Evolutionary conservation across 169 alveolate species (phyloP).

Genomic region (Plasmodium adleri): DNA sequence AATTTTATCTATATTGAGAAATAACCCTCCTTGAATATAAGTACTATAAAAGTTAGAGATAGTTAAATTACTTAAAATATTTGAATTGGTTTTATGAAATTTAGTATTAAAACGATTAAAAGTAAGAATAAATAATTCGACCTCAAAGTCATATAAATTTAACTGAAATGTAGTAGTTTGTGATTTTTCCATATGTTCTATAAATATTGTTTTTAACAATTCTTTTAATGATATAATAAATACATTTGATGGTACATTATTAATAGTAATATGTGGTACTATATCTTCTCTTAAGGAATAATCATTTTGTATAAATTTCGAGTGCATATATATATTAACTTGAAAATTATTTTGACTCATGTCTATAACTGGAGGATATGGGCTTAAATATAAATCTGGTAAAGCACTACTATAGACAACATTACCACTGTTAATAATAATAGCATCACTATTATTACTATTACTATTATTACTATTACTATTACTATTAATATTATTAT

Average conservation of each 20-base stretch:
- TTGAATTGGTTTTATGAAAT: conserved; percentile 26
- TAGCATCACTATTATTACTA: not conserved
- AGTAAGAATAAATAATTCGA: conserved; percentile 17
- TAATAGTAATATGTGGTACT: conserved; percentile 32
- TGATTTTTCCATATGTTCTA: conserved; percentile 8
- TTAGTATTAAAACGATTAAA: conserved; percentile 19
- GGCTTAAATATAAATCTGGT: conserved; percentile 55
- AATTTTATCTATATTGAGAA: conserved; percentile 24
- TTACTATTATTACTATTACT: not conserved
- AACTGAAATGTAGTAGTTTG: conserved; percentile 9
- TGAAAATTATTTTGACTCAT: conserved; percentile 72
- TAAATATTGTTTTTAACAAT: conserved; percentile 3
- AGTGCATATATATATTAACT: conserved; percentile 34
- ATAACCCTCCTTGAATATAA: conserved; percentile 48
- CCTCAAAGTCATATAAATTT: conserved; percentile 39
- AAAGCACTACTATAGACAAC: not conserved
- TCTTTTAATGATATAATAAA: conserved; percentile 36
- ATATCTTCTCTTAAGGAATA: conserved; percentile 15
- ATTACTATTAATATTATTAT: not conserved
- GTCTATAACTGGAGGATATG: conserved; percentile 43
- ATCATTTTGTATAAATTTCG: not conserved
- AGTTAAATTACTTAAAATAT: conserved; percentile 22
- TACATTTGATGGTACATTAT: conserved; percentile 56
- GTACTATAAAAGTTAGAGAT: conserved; percentile 57
- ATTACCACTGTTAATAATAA: not conserved